Evolutionary conservation across 116 monocot genomes (phyloP).

Genomic region (Zostera marina): DNA sequence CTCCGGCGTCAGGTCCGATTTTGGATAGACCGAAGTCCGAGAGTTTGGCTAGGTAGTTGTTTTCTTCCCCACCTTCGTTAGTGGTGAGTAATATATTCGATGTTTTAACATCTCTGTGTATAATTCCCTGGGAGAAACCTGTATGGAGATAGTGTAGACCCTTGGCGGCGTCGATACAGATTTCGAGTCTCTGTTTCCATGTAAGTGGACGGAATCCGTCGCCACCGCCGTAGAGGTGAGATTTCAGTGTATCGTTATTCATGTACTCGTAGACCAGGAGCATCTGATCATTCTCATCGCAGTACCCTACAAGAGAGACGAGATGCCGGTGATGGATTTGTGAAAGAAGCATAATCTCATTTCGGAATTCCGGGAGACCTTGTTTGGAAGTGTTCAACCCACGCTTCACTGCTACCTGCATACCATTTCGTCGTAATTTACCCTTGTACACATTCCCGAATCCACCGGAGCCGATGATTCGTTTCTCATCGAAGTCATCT

Average conservation of each 20-base stretch:
- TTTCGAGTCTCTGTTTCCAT: conserved; percentile 48
- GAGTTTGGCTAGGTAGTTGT: conserved; percentile 35
- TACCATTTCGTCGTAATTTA: conserved; percentile 25
- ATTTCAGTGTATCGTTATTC: conserved; percentile 30
- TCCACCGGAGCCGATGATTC: conserved; percentile 36
- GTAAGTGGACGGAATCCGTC: conserved; percentile 14
- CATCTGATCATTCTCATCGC: conserved; percentile 18
- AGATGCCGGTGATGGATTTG: conserved; percentile 19
- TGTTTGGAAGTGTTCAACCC: conserved; percentile 13
- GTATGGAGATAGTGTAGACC: conserved; percentile 66
- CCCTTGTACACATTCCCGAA: conserved; percentile 65
- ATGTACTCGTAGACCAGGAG: conserved; percentile 46
- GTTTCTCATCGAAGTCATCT: conserved; percentile 24
- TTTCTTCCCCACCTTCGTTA: conserved; percentile 6
- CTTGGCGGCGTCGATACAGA: conserved; percentile 44
- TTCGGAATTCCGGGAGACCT: conserved; percentile 30
- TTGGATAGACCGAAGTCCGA: conserved; percentile 56
- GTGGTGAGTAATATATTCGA: conserved; percentile 35
- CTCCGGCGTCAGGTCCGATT: conserved; percentile 22
- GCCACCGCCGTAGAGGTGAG: conserved; percentile 24
- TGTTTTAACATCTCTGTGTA: conserved; percentile 62
- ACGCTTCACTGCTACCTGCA: conserved; percentile 33
- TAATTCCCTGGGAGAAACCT: conserved; percentile 34
- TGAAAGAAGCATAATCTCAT: conserved; percentile 18
- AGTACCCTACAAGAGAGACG: conserved; percentile 20